Evolutionary conservation across 345 rosid genomes (phyloP).

Genomic region (Dovyalis caffra): DNA sequence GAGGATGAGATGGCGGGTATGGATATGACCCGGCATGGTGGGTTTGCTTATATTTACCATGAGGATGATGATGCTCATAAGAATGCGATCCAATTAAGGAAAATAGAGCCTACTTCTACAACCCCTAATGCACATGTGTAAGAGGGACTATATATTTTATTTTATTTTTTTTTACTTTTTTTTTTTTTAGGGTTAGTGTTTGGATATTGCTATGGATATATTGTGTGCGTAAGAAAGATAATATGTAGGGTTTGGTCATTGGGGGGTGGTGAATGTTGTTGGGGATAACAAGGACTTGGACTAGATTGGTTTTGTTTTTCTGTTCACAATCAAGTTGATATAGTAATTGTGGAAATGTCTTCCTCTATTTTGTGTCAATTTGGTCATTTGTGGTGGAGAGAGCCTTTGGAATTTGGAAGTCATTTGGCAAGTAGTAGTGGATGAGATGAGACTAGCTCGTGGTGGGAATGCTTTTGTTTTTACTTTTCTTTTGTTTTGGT

Average conservation of each 20-base stretch:
- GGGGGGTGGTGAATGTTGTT: background rate
- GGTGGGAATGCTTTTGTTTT: slow-evolving; percentile 1
- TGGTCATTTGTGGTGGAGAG: background rate
- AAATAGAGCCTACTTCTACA: slow-evolving; percentile 32
- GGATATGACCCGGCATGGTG: slow-evolving; percentile 88
- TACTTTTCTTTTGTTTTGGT: background rate
- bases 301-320: background rate
- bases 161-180: background rate
- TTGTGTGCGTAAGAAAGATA: background rate
- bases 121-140: slow-evolving; percentile 31
- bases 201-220: background rate
- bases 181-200: background rate
- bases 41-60: slow-evolving; percentile 75
- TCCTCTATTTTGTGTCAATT: no score
- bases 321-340: background rate
- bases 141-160: background rate
- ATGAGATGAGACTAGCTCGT: no score
- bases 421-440: background rate
- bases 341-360: background rate
- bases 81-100: slow-evolving; percentile 38
- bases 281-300: slow-evolving; percentile 21
- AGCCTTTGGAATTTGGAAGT: background rate
- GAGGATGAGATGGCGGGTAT: slow-evolving; percentile 82
- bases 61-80: slow-evolving; percentile 50
- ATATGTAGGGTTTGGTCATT: background rate